These are phyloP conservation scores for Sistotremastrum suecicum DNA, from an alignment of 768 basidiomycete genomes.

Conservation along the genomic window DNA sequence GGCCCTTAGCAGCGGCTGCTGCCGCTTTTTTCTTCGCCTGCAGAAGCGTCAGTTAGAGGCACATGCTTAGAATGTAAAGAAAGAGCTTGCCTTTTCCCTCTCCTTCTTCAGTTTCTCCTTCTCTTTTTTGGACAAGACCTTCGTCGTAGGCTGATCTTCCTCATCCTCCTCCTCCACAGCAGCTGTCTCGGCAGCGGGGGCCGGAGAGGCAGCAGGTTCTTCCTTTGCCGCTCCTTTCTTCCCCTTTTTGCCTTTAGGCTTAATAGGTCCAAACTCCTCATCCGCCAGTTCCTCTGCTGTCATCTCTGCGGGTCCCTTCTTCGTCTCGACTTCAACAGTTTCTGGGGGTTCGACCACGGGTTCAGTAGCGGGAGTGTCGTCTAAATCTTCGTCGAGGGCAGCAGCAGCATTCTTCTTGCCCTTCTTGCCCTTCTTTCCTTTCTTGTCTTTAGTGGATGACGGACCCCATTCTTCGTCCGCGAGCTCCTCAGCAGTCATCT, in stretches of 20 bases:
- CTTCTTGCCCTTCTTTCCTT: slow-evolving; percentile 50
- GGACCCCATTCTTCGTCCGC: slow-evolving; percentile 64
- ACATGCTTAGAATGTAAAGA: slow-evolving; percentile 2
- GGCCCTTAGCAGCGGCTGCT: slow-evolving; percentile 31
- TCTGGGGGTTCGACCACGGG: not conserved
- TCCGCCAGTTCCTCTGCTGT: slow-evolving; percentile 8
- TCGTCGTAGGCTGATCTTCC: slow-evolving; percentile 38
- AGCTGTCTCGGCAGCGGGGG: slow-evolving; percentile 17
- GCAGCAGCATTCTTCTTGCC: slow-evolving; percentile 13
- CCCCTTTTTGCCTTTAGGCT: slow-evolving; percentile 21
- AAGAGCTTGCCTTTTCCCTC: slow-evolving; percentile 62
- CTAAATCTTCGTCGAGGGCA: slow-evolving; percentile 8
- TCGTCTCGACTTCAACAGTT: not conserved
- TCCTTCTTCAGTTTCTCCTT: slow-evolving; percentile 97
- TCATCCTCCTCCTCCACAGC: slow-evolving; percentile 32
- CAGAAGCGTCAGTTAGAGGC: slow-evolving; percentile 5
- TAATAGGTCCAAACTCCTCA: slow-evolving; percentile 13
- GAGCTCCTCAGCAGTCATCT: slow-evolving; percentile 55
- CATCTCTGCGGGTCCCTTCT: slow-evolving; percentile 1
- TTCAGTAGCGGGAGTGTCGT: slow-evolving; percentile 5
- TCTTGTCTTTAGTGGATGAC: slow-evolving; percentile 26
- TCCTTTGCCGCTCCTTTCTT: slow-evolving; percentile 30
- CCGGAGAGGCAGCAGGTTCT: slow-evolving; percentile 13
- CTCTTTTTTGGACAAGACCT: slow-evolving; percentile 85
- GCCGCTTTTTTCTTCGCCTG: slow-evolving; percentile 94